Percentiles rank a stretch among this genome's conserved stretches.
phyloP scores from a whole-genome alignment of 768 basidiomycete species.

The Amyloporia xantha region DNA sequence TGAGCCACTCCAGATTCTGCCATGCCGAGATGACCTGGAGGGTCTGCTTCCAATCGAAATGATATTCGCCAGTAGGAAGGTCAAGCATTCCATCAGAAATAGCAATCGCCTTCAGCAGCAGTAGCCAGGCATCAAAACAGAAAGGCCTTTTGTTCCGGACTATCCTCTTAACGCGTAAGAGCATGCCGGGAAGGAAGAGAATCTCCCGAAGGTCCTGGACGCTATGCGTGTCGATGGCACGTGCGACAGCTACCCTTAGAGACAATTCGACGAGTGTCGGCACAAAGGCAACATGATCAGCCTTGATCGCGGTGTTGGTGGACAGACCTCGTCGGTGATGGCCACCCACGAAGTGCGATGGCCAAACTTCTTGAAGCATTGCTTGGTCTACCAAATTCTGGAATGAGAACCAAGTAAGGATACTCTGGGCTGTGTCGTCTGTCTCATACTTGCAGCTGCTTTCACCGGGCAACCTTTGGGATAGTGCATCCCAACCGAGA shows the following conservation, averaged over 20 bases:
- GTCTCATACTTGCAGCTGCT: too few relatives aligned
- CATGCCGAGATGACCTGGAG: constrained; percentile 20
- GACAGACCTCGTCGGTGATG: not conserved
- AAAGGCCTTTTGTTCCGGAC: constrained; percentile 12
- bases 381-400: too few relatives aligned
- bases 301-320: not conserved
- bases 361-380: constrained; percentile 7
- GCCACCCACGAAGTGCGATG: not conserved
- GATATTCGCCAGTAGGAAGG: constrained; percentile 17
- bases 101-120: constrained; percentile 18
- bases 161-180: constrained; percentile 11
- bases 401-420: too few relatives aligned
- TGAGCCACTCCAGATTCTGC: too few relatives aligned
- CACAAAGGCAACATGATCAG: not conserved
- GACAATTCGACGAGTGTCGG: constrained; percentile 17
- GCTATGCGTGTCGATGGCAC: constrained; percentile 19
- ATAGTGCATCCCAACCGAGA: too few relatives aligned
- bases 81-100: constrained; percentile 6
- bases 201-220: constrained; percentile 21
- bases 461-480: too few relatives aligned
- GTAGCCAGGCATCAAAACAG: constrained; percentile 20
- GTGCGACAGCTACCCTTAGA: constrained; percentile 22
- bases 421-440: too few relatives aligned
- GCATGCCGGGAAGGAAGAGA: constrained; percentile 26
- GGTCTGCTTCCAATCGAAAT: constrained; percentile 23